Conservation (phyloP, 2,329 filamentous ascomycete genomes). For the Onygena corvina region DNA sequence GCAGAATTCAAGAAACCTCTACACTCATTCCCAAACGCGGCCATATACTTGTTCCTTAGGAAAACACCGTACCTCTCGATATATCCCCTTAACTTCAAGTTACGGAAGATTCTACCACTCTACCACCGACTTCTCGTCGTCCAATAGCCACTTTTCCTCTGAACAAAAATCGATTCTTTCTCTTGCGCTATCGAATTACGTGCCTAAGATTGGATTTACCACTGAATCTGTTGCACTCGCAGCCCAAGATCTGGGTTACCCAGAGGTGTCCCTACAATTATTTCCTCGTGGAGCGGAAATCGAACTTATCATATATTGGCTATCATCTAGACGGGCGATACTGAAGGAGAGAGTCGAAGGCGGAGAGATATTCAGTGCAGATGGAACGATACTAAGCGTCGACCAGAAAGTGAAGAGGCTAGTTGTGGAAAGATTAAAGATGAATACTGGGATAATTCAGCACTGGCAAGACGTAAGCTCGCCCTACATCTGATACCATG, state of each 20-base stretch:
- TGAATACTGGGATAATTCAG: slow-evolving; percentile 59
- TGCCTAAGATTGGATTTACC: slow-evolving; percentile 75
- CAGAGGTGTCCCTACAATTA: slow-evolving; percentile 72
- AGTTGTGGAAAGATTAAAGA: slow-evolving; percentile 63
- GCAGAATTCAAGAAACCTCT: slow-evolving; percentile 57
- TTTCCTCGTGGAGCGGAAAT: slow-evolving; percentile 71
- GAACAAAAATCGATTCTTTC: slow-evolving; percentile 64
- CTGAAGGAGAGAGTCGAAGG: slow-evolving; percentile 24
- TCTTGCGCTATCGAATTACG: slow-evolving; percentile 58
- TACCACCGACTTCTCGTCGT: slow-evolving; percentile 33
- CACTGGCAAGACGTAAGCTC: slow-evolving; percentile 72
- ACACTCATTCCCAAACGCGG: slow-evolving; percentile 27
- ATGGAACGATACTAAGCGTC: slow-evolving; percentile 34
- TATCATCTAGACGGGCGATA: slow-evolving; percentile 30
- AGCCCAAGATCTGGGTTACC: slow-evolving; percentile 71
- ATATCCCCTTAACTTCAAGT: neutral
- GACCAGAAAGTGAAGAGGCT: slow-evolving; percentile 57
- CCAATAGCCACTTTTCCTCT: slow-evolving; percentile 45
- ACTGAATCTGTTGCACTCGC: slow-evolving; percentile 59
- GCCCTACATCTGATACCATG: neutral
- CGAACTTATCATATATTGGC: slow-evolving; percentile 52
- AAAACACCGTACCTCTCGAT: neutral
- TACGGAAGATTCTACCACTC: slow-evolving; percentile 43
- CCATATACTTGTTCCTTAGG: neutral
- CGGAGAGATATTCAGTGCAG: slow-evolving; percentile 9